Evolutionary conservation across 108 stramenopile genomes (phyloP).

Genomic region (Discostella pseudostelligera): DNA sequence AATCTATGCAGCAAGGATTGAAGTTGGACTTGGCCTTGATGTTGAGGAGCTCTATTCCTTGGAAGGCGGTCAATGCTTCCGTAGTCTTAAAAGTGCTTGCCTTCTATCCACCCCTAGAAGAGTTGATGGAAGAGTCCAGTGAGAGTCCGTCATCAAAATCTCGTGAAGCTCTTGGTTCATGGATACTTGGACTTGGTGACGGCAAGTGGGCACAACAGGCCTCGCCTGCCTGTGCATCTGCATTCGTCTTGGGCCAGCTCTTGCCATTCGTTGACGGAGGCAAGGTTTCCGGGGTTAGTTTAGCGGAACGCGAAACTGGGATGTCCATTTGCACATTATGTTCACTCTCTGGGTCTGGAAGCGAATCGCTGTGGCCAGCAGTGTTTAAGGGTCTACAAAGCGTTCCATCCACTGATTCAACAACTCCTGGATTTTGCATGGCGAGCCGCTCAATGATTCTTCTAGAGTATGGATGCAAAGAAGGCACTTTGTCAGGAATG

Average conservation of each 20-base stretch:
- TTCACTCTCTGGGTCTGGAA: conserved; percentile 32
- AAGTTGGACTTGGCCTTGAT: conserved; percentile 26
- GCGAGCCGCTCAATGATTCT: conserved; percentile 55
- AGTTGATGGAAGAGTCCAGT: conserved; percentile 11
- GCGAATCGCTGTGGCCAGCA: conserved; percentile 76
- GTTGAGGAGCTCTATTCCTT: conserved; percentile 32
- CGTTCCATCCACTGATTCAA: conserved; percentile 25
- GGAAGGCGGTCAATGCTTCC: conserved; percentile 34
- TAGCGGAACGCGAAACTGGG: conserved; percentile 30
- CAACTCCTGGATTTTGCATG: conserved; percentile 14
- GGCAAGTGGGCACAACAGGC: conserved; percentile 39
- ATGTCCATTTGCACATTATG: conserved; percentile 33
- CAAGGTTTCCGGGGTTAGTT: conserved; percentile 38
- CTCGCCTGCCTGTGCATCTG: conserved; percentile 44
- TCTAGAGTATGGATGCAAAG: conserved; percentile 69
- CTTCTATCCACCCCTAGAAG: conserved; percentile 48
- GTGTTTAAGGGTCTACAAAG: conserved; percentile 68
- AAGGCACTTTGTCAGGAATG: conserved; percentile 62
- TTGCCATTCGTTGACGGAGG: conserved; percentile 50
- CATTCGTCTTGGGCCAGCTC: conserved; percentile 50
- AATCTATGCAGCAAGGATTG: conserved; percentile 36
- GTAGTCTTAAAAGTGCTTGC: conserved; percentile 45
- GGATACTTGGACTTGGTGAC: conserved; percentile 40
- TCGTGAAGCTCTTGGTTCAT: conserved; percentile 29
- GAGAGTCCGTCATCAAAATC: conserved; percentile 16